Evolutionary conservation across 2,329 filamentous ascomycete species (phyloP), one percentile per base, ranked within the genome.

Genomic region (Aspergillus ustus): DNA sequence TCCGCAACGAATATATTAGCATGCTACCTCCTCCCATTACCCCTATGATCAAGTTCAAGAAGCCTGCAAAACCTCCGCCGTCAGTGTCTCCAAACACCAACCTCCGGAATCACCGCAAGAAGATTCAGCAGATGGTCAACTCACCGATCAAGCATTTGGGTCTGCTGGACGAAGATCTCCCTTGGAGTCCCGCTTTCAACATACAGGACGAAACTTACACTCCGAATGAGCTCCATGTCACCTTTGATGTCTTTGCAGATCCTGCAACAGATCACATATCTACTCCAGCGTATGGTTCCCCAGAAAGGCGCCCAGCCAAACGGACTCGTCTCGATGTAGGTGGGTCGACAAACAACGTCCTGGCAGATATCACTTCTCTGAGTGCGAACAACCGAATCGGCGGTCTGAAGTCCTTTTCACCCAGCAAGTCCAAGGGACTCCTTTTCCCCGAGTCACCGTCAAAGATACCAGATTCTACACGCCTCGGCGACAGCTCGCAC

Each of bases 51-150:
- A 92, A 95, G 76, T 89, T 96, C 74, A 92, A 91, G 80, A 85
- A 84, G 59, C 86, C 86, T 43, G 79, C 81, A 17, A 83, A 85
- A 59, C 85, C 87, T 31, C 91, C 87, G 4, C 83, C 91, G 57
- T 97, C 94, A 0, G 89, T 92, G 19, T 98, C 94, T 15, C 94
- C 95, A 2, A 96, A 95, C 73, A 97, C 94, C 9, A 97, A 96
- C 72, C 84, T 98, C 20, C 89, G 90, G 61, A 88, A 95, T 67
- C 95, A 98, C 73, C 91, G 94, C 58, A 89, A 94, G 71, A 89
- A 88, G 67, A 92, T 98, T 65, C 85, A 86, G 62, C 86, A 91
- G 67, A 87, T 97, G 82, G 87, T 96, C 49, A 91, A 92, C 60
- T 95, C 92, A 5, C 92, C 92, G 4, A 81, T 87, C 54, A 81